These are phyloP conservation scores for Rhizopus sp. DNA, from an alignment of 371 early-diverging fungal species.

Conservation along the genomic window DNA sequence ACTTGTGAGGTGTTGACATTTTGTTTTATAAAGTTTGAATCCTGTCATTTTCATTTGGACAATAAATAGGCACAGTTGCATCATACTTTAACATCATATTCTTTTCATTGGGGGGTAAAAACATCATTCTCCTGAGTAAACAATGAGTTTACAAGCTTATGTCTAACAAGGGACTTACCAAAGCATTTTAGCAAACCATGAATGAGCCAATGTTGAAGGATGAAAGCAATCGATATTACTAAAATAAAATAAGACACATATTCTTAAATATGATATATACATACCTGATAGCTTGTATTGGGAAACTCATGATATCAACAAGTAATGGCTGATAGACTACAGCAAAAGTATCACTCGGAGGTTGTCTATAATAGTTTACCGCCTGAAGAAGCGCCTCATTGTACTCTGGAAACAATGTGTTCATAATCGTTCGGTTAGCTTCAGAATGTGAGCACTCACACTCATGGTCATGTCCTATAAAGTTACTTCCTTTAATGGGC, in stretches of 20 bases:
- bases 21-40: slow-evolving; percentile 19
- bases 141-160: neutral
- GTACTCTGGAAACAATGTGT: slow-evolving; percentile 29
- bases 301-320: slow-evolving; percentile 40
- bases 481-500: slow-evolving; percentile 32
- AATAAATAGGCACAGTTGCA: slow-evolving; percentile 27
- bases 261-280: neutral
- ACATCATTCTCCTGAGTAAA: slow-evolving; percentile 28
- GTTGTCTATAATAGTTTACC: slow-evolving; percentile 13
- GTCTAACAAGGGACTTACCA: slow-evolving; percentile 25
- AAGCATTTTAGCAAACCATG: slow-evolving; percentile 35
- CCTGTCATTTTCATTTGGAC: slow-evolving; percentile 41
- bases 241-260: neutral
- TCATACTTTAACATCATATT: slow-evolving; percentile 20
- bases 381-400: slow-evolving; percentile 34
- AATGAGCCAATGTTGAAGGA: slow-evolving; percentile 29
- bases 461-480: slow-evolving; percentile 46
- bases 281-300: slow-evolving; percentile 50
- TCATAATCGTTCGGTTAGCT: slow-evolving; percentile 40
- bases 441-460: slow-evolving; percentile 47
- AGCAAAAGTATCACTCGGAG: slow-evolving; percentile 31
- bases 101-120: slow-evolving; percentile 4
- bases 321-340: slow-evolving; percentile 43
- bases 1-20: neutral
- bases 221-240: slow-evolving; percentile 42